phyloP scores from a whole-genome alignment of 208 protist genomes.

The Zelonia costaricensis region DNA sequence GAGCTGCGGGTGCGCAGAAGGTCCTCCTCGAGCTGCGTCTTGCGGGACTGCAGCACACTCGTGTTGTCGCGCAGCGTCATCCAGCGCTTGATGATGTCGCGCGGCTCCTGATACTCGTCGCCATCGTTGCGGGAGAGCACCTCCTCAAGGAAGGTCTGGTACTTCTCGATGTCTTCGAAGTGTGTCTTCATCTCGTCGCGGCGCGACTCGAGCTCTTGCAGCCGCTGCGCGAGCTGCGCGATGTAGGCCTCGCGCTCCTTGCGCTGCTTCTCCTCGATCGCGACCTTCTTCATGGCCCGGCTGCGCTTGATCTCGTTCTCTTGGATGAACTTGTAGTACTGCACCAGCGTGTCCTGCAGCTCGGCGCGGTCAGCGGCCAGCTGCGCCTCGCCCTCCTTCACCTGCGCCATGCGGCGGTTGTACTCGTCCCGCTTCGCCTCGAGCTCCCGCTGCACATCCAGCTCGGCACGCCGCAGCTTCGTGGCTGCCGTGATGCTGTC shows the following conservation, averaged over 20 bases:
- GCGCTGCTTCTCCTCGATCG: constrained; percentile 79
- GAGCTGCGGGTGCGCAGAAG: constrained; percentile 88
- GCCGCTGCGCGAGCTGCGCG: constrained; percentile 51
- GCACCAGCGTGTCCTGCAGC: constrained; percentile 91
- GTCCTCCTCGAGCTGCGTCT: constrained; percentile 91
- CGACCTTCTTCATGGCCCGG: constrained; percentile 85
- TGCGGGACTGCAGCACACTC: constrained; percentile 89
- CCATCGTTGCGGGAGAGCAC: constrained; percentile 89
- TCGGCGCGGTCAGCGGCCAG: constrained; percentile 74
- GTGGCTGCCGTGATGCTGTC: constrained; percentile 92
- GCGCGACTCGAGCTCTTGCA: constrained; percentile 55
- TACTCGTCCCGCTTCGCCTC: constrained; percentile 88
- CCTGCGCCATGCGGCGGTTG: constrained; percentile 80
- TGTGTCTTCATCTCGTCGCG: constrained; percentile 56
- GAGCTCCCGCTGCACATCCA: constrained; percentile 88
- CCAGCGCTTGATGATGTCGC: constrained; percentile 91
- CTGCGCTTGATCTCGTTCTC: constrained; percentile 93
- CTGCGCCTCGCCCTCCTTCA: constrained; percentile 80
- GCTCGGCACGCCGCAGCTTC: constrained; percentile 77
- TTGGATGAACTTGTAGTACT: constrained; percentile 95
- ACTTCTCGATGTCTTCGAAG: constrained; percentile 77
- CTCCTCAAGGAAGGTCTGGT: constrained; percentile 89
- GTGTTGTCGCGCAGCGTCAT: constrained; percentile 92
- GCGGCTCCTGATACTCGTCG: constrained; percentile 91
- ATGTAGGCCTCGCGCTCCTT: constrained; percentile 89